These are phyloP conservation scores for Myriosclerotinia scirpicola DNA, from an alignment of 2,329 filamentous ascomycete genomes.

Conservation along the genomic window DNA sequence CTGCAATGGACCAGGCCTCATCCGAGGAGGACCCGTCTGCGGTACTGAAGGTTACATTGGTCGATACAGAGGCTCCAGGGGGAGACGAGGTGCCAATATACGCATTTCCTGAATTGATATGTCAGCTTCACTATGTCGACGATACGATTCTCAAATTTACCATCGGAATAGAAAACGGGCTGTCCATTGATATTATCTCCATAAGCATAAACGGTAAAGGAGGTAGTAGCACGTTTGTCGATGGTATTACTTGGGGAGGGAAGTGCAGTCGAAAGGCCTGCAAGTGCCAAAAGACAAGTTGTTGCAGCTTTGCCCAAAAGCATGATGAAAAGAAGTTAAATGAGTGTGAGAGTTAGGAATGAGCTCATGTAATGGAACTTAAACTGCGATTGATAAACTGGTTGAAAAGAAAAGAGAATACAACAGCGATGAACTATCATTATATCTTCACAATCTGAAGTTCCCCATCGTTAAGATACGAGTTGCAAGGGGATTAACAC, in stretches of 20 bases:
- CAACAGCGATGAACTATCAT: neutral
- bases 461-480: neutral
- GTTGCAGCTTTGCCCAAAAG: neutral
- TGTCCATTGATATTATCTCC: neutral
- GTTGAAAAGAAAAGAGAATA: neutral
- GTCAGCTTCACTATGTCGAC: neutral
- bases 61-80: no score
- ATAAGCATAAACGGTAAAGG: neutral
- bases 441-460: slow-evolving; percentile 3
- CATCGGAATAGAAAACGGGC: slow-evolving; percentile 5
- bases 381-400: neutral
- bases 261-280: neutral
- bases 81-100: neutral
- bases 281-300: neutral
- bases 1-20: neutral
- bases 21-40: neutral
- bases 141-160: neutral
- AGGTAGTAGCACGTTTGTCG: neutral
- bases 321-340: neutral
- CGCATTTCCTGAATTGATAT: slow-evolving; percentile 3
- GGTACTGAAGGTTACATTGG: slow-evolving; percentile 8
- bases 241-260: neutral
- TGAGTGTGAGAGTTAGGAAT: neutral
- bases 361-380: neutral
- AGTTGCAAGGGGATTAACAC: neutral